A percentile compares a stretch with the other conserved stretches of the same genome.
phyloP scores from a whole-genome alignment of 371 early-diverging fungal species.

The Blyttiomyces sp. region DNA sequence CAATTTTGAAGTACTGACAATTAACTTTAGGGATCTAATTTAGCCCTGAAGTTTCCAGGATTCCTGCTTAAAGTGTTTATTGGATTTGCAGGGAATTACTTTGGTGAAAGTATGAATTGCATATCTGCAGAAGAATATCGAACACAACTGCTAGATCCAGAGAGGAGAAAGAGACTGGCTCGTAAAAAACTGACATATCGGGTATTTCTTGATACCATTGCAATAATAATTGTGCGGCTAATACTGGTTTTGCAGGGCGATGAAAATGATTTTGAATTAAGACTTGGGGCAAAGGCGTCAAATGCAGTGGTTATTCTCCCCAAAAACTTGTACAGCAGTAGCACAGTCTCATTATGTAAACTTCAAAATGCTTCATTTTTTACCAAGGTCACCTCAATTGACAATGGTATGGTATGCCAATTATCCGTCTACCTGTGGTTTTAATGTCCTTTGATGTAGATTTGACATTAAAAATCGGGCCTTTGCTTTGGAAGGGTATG shows the following conservation, averaged over 20 bases:
- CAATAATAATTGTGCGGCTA: constrained; percentile 60
- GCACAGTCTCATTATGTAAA: constrained; percentile 58
- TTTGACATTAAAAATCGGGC: too few species aligned
- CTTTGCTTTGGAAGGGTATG: too few species aligned
- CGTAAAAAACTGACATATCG: constrained; percentile 26
- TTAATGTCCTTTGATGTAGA: too few species aligned
- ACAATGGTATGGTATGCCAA: too few species aligned
- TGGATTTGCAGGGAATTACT: constrained; percentile 75
- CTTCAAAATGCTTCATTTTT: too few species aligned
- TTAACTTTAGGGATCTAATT: too few species aligned
- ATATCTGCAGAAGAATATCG: constrained; percentile 75
- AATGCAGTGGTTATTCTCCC: constrained; percentile 65
- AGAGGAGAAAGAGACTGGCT: constrained; percentile 34
- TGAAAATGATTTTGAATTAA: constrained; percentile 65
- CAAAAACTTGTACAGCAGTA: constrained; percentile 63
- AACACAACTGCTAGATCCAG: constrained; percentile 45
- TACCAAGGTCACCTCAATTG: too few species aligned
- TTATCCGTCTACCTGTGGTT: too few species aligned
- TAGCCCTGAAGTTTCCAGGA: constrained; percentile 70
- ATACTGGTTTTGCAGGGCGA: constrained; percentile 38
- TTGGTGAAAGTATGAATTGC: constrained; percentile 66
- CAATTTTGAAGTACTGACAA: too few species aligned
- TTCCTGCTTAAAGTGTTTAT: constrained; percentile 68
- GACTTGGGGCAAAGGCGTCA: constrained; percentile 50
- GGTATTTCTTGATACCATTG: constrained; percentile 57